Evolutionary conservation across 495 filamentous ascomycete genomes (phyloP), one percentile per base, ranked within the genome.

Genomic region (Penicillium cosmopolitanum): DNA sequence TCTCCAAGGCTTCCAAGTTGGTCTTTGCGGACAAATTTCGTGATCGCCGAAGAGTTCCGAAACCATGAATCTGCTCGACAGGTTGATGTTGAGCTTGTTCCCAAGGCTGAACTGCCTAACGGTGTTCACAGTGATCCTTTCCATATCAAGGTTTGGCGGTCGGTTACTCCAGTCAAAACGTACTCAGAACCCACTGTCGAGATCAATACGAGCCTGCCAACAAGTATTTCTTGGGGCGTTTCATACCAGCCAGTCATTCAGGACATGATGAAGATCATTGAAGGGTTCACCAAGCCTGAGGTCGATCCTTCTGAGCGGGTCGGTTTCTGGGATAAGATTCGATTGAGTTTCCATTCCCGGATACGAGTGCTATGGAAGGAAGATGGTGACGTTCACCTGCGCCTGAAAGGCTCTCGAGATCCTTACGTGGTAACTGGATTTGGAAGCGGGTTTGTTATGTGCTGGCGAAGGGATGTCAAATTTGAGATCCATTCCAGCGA

Each of bases 221-320:
- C 95, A 8, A 86, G 89, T 55, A 93, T 98, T 51, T 97, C 93
- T 33, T 99, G 95, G 95, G 92, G 93, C 40, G 90, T 93, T 56
- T 96, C 95, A 0, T 98, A 98, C 68, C 95, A 99, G 61, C 95
- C 95, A 25, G 96, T 93, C 11, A 97, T 99, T 54, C 95, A 99
- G 73, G 95, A 99, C 66, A 97, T 97, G 91, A 99, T 99, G 95
- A 97, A 98, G 86, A 92, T 96, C 23, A 91, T 99, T 57, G 95
- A 99, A 77, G 89, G 89, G 0, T 97, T 99, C 75, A 96, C 93
- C 10, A 99, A 98, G 64, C 90, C 92, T 5, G 92, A 96, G 62
- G 80, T 96, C 40, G 95, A 98, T 73, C 90, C 90, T 5, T 97
- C 94, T 1, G 95, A 99, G 42, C 84, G 90, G 44, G 90, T 92